Evolutionary conservation across 2,329 filamentous ascomycete genomes (phyloP), one percentile per base, ranked within the genome.

Genomic region (Pyrenochaeta sp.): DNA sequence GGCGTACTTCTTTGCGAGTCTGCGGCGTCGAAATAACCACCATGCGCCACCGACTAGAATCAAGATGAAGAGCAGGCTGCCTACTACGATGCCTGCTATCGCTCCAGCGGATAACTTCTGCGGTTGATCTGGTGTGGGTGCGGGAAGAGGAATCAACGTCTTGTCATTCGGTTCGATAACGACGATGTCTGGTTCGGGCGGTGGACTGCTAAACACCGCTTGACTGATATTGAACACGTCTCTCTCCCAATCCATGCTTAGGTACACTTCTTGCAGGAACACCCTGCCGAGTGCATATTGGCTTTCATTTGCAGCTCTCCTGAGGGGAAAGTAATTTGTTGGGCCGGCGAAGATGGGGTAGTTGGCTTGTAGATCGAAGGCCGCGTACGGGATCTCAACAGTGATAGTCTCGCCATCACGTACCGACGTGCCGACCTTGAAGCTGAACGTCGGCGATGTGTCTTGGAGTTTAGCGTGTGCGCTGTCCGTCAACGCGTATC

Each of bases 191-290:
- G 61, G 54, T 12, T 44, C 40, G 1, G 52, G 49, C 43, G 60
- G 57, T 13, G 64, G 63, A 34, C 52, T 57, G 6, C 47, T 56
- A 53, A 69, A 77, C 3, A 59, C 56, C 51, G 60, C 62, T 58
- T 79, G 79, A 13, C 76, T 79, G 4, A 83, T 66, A 45, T 79
- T 78, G 19, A 19, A 19, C 19, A 19, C 19, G 19, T 19, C 19
- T 19, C 19, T 19, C 19, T 19, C 19, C 19, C 19, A 19, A 19
- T 19, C 19, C 19, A 19, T 19, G 19, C 19, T 19, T 19, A 19
- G 1, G 19, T 19, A 19, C 19, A 19, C 19, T 19, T 19, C 19
- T 19, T 19, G 19, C 19, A 19, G 19, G 19, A 19, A 19, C 19
- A 1, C 19, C 19, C 19, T 19, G 19, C 19, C 19, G 1, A 19